Evolutionary conservation across 192 early-diverging fungal genomes (phyloP).

Genomic region (Rhizophlyctis rosea): DNA sequence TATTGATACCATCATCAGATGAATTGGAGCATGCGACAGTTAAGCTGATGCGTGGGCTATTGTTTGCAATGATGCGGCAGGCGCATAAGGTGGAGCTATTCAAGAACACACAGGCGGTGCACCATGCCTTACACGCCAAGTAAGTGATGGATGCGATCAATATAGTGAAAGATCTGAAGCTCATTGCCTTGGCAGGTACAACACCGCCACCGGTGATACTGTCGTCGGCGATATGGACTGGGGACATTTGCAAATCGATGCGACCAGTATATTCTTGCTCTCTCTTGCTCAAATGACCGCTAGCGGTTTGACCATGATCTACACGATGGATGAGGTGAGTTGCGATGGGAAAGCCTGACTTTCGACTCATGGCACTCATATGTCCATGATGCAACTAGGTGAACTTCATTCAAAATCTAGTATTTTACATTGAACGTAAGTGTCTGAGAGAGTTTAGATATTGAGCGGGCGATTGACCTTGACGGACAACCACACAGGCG

Average conservation of each 20-base stretch:
- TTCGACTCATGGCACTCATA: too few species aligned
- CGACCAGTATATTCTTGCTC: constrained; percentile 78
- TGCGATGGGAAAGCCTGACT: too few species aligned
- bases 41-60: constrained; percentile 81
- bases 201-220: constrained; percentile 76
- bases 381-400: too few species aligned
- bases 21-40: constrained; percentile 82
- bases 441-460: constrained; percentile 19
- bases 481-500: constrained; percentile 26
- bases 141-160: constrained; percentile 9
- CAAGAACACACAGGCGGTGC: constrained; percentile 73
- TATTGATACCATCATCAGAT: constrained; percentile 40
- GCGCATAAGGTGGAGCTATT: constrained; percentile 77
- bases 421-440: constrained; percentile 80
- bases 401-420: constrained; percentile 79
- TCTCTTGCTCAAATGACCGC: constrained; percentile 82
- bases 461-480: too few species aligned
- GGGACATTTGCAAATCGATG: constrained; percentile 89
- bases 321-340: constrained; percentile 82
- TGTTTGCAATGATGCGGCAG: constrained; percentile 82
- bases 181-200: constrained; percentile 46
- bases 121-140: constrained; percentile 83
- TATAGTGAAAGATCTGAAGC: neutral
- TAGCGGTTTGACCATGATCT: constrained; percentile 69
- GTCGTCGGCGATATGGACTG: constrained; percentile 82